phyloP scores from a whole-genome alignment of 2,329 filamentous ascomycete genomes.

The Paraphaeosphaeria minitans region DNA sequence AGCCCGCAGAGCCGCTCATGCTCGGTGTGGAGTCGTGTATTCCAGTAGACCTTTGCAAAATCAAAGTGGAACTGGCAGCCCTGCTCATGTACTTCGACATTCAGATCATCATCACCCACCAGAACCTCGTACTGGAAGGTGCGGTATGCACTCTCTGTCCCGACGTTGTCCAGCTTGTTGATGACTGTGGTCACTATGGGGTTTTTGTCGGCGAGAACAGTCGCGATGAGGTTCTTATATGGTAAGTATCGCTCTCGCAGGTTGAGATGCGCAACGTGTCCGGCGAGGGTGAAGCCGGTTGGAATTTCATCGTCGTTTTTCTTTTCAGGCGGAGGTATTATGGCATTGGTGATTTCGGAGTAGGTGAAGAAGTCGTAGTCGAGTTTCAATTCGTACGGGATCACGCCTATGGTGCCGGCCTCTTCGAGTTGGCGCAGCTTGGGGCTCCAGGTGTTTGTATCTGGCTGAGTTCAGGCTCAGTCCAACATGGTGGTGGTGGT shows the following conservation, averaged over 20 bases:
- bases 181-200: constrained; percentile 82
- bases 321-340: constrained; percentile 72
- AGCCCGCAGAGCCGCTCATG: constrained; percentile 77
- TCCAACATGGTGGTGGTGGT: constrained; percentile 22
- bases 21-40: constrained; percentile 86
- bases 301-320: constrained; percentile 81
- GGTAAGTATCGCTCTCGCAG: constrained; percentile 80
- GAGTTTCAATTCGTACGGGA: constrained; percentile 76
- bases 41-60: constrained; percentile 98
- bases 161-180: constrained; percentile 92
- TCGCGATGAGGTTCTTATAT: constrained; percentile 83
- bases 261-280: constrained; percentile 95
- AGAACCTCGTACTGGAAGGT: constrained; percentile 94
- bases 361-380: constrained; percentile 89
- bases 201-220: constrained; percentile 91
- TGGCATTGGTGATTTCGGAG: constrained; percentile 78
- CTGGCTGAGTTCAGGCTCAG: constrained; percentile 55
- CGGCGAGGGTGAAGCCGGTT: constrained; percentile 83
- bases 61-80: constrained; percentile 90
- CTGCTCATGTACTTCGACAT: constrained; percentile 81
- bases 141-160: constrained; percentile 81
- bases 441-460: constrained; percentile 76
- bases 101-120: constrained; percentile 77
- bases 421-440: constrained; percentile 71
- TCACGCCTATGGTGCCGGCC: constrained; percentile 69